Evolutionary conservation across 2,329 filamentous ascomycete species (phyloP).

Genomic region (Byssochlamys sp.): DNA sequence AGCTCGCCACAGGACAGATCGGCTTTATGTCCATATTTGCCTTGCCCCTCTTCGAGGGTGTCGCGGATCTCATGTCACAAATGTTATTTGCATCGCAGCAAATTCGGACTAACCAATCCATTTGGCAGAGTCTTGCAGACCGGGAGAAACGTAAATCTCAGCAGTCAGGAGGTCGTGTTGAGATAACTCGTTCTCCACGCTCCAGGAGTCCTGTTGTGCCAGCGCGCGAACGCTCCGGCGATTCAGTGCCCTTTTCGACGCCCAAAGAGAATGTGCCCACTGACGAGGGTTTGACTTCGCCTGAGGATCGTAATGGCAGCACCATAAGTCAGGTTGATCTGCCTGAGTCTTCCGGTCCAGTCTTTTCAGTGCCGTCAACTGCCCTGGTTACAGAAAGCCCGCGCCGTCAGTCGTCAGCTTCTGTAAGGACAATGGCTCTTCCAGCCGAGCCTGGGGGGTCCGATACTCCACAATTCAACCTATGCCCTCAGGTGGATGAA

Average conservation of each 20-base stretch:
- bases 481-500: background rate
- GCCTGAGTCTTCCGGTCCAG: conserved; percentile 24
- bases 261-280: conserved; percentile 4
- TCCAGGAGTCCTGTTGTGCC: conserved; percentile 21
- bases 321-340: conserved; percentile 25
- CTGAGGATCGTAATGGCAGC: conserved; percentile 21
- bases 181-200: conserved; percentile 23
- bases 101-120: conserved; percentile 63
- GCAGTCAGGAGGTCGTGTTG: conserved; percentile 10
- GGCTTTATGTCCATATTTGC: conserved; percentile 97
- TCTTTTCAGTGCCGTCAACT: conserved; percentile 25
- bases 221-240: conserved; percentile 2
- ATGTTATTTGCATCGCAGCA: conserved; percentile 79
- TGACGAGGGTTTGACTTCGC: conserved; percentile 6
- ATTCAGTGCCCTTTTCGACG: conserved; percentile 8
- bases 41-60: conserved; percentile 77
- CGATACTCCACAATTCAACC: background rate
- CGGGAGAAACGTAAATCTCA: conserved; percentile 17
- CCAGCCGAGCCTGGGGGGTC: background rate
- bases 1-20: conserved; percentile 77
- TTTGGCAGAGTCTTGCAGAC: conserved; percentile 47
- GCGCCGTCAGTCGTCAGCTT: conserved; percentile 20
- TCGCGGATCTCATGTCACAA: conserved; percentile 73
- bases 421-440: conserved; percentile 10
- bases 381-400: conserved; percentile 14